These are phyloP conservation scores for Candida pseudofarinosa DNA, from an alignment of 805 yeast species.

Conservation along the genomic window DNA sequence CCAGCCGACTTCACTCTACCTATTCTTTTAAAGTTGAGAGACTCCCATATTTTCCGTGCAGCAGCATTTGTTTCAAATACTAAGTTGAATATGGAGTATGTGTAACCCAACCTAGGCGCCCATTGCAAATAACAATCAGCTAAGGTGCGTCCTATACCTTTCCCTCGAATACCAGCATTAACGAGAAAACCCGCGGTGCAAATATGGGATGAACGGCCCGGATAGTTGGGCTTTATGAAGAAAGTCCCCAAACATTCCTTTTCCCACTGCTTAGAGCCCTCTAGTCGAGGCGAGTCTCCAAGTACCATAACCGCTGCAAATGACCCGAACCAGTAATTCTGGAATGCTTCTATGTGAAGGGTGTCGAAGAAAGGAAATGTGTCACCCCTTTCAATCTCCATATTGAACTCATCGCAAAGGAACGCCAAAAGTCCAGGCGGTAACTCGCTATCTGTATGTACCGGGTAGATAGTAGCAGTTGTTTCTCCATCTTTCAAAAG, in stretches of 20 bases:
- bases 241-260: constrained; percentile 89
- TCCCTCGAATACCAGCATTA: constrained; percentile 87
- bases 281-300: constrained; percentile 59
- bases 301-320: constrained; percentile 74
- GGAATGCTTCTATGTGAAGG: constrained; percentile 70
- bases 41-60: constrained; percentile 74
- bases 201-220: constrained; percentile 91
- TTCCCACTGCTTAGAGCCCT: constrained; percentile 73
- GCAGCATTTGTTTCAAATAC: constrained; percentile 87
- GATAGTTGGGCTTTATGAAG: constrained; percentile 80
- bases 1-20: constrained; percentile 89
- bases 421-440: constrained; percentile 80
- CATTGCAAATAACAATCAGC: constrained; percentile 83
- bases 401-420: constrained; percentile 86
- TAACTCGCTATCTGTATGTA: constrained; percentile 58
- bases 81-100: constrained; percentile 76
- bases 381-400: constrained; percentile 87
- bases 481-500: constrained; percentile 85
- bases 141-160: constrained; percentile 84
- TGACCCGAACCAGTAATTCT: constrained; percentile 81
- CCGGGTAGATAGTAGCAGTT: constrained; percentile 88
- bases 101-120: constrained; percentile 88
- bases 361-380: constrained; percentile 84
- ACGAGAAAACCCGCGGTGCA: constrained; percentile 87
- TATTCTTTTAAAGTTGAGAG: constrained; percentile 67